Conservation (phyloP, 2,329 filamentous ascomycete species). For the Fonsecaea multimorphosa region DNA sequence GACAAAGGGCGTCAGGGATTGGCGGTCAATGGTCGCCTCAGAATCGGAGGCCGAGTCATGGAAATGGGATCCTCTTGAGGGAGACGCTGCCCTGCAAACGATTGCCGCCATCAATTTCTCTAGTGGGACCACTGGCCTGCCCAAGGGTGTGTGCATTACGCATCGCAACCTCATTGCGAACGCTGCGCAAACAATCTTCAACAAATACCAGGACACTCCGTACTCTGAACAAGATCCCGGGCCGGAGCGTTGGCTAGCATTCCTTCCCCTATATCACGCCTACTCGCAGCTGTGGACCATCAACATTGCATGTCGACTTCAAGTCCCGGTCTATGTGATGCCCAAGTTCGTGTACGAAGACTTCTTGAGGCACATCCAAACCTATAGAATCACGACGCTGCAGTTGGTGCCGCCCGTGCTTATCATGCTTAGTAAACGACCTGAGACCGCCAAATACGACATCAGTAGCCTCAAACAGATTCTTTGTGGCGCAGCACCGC, state of each 20-base stretch:
- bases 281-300: slow-evolving; percentile 57
- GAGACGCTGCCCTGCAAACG: slow-evolving; percentile 49
- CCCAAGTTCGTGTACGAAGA: slow-evolving; percentile 61
- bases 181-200: slow-evolving; percentile 64
- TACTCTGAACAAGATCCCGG: slow-evolving; percentile 59
- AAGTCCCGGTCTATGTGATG: slow-evolving; percentile 70
- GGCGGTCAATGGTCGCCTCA: slow-evolving; percentile 54
- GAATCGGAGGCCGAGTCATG: slow-evolving; percentile 45
- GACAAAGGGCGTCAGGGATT: slow-evolving; percentile 40
- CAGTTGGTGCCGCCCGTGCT: slow-evolving; percentile 68
- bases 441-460: slow-evolving; percentile 62
- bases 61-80: slow-evolving; percentile 44
- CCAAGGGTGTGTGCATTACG: slow-evolving; percentile 59
- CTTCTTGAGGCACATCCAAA: slow-evolving; percentile 61
- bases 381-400: slow-evolving; percentile 60
- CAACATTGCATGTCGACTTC: slow-evolving; percentile 66
- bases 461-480: slow-evolving; percentile 60
- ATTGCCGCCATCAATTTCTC: slow-evolving; percentile 59
- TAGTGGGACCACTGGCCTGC: slow-evolving; percentile 59
- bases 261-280: slow-evolving; percentile 56
- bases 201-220: slow-evolving; percentile 68
- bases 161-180: slow-evolving; percentile 60
- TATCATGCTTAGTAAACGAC: slow-evolving; percentile 63
- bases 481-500: slow-evolving; percentile 62
- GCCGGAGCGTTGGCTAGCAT: slow-evolving; percentile 51